A percentile compares a stretch with the other conserved stretches of the same genome.
Evolutionary conservation across 2,329 filamentous ascomycete genomes (phyloP).

Genomic region (Kalaharituber pfeilii): DNA sequence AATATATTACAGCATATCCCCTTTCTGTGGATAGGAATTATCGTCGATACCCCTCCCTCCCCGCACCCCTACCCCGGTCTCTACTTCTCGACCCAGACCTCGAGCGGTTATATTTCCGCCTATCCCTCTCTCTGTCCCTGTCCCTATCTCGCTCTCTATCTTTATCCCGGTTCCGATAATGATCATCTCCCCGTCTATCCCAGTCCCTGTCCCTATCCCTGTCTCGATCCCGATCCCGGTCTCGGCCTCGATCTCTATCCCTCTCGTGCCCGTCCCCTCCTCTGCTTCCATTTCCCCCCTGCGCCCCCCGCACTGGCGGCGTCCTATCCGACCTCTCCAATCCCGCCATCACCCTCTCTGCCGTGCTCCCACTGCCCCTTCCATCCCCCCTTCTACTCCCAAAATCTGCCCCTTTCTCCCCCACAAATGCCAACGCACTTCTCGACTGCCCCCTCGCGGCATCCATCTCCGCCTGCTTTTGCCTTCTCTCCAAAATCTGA

Average conservation of each 20-base stretch:
- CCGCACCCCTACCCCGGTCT: conserved; percentile 6
- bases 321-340: conserved; percentile 12
- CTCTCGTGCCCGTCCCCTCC: conserved; percentile 8
- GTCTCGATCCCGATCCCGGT: conserved; percentile 15
- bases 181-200: neutral
- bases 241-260: conserved; percentile 17
- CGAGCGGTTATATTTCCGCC: conserved; percentile 7
- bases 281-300: conserved; percentile 1
- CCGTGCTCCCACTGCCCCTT: conserved; percentile 26
- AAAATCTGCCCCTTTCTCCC: neutral
- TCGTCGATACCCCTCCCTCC: conserved; percentile 5
- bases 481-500: neutral
- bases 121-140: conserved; percentile 10
- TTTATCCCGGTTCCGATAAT: neutral
- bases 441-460: neutral
- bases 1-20: neutral
- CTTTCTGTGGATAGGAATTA: neutral
- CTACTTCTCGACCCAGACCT: conserved; percentile 14
- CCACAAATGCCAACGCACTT: neutral
- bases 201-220: neutral
- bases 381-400: conserved; percentile 31
- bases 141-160: neutral
- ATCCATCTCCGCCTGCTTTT: conserved; percentile 5
- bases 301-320: conserved; percentile 4
- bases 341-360: conserved; percentile 10